Evolutionary conservation across 2,329 filamentous ascomycete species (phyloP).

Genomic region (Septoria petroselini): DNA sequence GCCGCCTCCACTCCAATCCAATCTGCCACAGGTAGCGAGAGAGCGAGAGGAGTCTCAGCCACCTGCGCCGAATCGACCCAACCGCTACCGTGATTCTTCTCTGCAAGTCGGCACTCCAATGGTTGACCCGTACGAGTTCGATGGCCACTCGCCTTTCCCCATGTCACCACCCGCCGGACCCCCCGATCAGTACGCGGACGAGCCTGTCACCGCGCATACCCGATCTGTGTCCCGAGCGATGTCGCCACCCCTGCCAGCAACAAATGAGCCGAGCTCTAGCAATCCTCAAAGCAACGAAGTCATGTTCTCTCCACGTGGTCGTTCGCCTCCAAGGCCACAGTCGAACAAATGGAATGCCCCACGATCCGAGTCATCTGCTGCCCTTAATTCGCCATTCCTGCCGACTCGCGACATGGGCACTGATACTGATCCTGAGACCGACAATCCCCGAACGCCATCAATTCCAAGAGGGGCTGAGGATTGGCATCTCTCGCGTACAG

Average conservation of each 20-base stretch:
- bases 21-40: slow-evolving; percentile 1
- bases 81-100: slow-evolving; percentile 12
- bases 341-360: slow-evolving; percentile 8
- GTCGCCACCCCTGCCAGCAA: slow-evolving; percentile 10
- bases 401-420: slow-evolving; percentile 13
- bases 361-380: slow-evolving; percentile 16
- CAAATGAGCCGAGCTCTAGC: slow-evolving; percentile 7
- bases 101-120: slow-evolving; percentile 8
- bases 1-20: slow-evolving; percentile 6
- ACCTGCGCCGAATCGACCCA: neutral
- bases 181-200: slow-evolving; percentile 15
- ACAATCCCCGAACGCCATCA: slow-evolving; percentile 17
- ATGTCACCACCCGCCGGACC: slow-evolving; percentile 7
- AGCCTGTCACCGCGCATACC: slow-evolving; percentile 6
- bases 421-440: slow-evolving; percentile 14
- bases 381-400: slow-evolving; percentile 8
- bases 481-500: slow-evolving; percentile 15
- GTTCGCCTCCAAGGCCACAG: slow-evolving; percentile 13
- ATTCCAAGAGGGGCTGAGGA: slow-evolving; percentile 14
- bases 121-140: slow-evolving; percentile 9
- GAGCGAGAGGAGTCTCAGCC: slow-evolving; percentile 3
- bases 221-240: slow-evolving; percentile 3
- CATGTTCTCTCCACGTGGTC: slow-evolving; percentile 16
- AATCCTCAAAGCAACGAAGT: slow-evolving; percentile 15
- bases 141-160: slow-evolving; percentile 3